Evolutionary conservation across 257 asterid species (phyloP).

Genomic region (Parsonsia alboflavescens): DNA sequence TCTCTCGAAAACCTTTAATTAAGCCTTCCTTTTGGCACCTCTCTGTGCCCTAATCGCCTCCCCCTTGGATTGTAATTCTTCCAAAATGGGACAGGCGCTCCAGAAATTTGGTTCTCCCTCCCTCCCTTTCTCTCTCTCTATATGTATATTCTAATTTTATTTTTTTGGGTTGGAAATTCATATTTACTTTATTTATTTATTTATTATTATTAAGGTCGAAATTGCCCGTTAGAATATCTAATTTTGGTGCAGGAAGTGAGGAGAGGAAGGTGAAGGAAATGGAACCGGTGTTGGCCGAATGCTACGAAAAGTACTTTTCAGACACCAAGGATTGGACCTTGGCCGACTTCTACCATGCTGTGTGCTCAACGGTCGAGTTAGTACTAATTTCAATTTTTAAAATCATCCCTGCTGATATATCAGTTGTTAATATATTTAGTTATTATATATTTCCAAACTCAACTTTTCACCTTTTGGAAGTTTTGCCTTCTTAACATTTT

Average conservation of each 20-base stretch:
- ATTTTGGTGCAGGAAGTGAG: slow-evolving; percentile 40
- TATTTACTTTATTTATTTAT: too few relatives aligned
- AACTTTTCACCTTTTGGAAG: too few relatives aligned
- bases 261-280: slow-evolving; percentile 42
- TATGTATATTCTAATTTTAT: too few relatives aligned
- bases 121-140: neutral
- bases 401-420: too few relatives aligned
- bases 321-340: slow-evolving; percentile 31
- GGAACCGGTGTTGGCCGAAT: slow-evolving; percentile 29
- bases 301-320: slow-evolving; percentile 44
- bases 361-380: slow-evolving; percentile 69
- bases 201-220: too few relatives aligned
- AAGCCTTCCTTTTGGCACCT: neutral
- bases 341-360: slow-evolving; percentile 59
- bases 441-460: too few relatives aligned
- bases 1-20: neutral
- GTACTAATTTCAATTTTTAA: neutral
- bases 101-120: slow-evolving; percentile 35
- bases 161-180: too few relatives aligned
- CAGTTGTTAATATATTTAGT: too few relatives aligned
- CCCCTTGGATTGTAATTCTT: neutral
- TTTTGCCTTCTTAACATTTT: too few relatives aligned
- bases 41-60: neutral
- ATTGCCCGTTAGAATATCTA: neutral
- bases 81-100: slow-evolving; percentile 50